A percentile compares a stretch with the other conserved stretches of the same genome.
phyloP scores from a whole-genome alignment of 192 early-diverging fungal genomes.

The Pilobolus umbonatus region DNA sequence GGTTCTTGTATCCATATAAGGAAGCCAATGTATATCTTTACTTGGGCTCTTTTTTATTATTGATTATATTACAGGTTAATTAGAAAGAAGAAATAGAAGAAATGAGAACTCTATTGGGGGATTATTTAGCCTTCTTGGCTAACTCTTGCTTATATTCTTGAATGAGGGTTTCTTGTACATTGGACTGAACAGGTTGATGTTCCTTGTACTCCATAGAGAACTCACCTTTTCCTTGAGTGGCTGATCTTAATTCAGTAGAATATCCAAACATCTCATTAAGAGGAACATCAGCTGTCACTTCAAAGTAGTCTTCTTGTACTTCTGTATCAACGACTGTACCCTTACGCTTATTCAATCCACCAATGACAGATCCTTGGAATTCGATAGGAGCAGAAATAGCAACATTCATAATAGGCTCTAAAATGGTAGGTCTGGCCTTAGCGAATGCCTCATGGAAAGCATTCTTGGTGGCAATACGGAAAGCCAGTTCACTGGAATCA shows the following conservation, averaged over 20 bases:
- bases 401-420: constrained; percentile 98
- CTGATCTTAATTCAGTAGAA: constrained; percentile 89
- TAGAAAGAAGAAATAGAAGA: no score
- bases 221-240: constrained; percentile 96
- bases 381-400: constrained; percentile 84
- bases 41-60: no score
- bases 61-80: no score
- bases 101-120: no score
- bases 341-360: constrained; percentile 94
- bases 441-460: constrained; percentile 90
- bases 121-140: constrained; percentile 11
- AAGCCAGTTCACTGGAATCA: constrained; percentile 95
- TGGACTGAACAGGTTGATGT: constrained; percentile 71
- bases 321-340: constrained; percentile 92
- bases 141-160: constrained; percentile 56
- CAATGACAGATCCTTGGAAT: constrained; percentile 90
- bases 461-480: constrained; percentile 79
- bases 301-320: constrained; percentile 88
- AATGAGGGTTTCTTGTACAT: constrained; percentile 83
- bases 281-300: constrained; percentile 81
- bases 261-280: constrained; percentile 99
- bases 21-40: no score
- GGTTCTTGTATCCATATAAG: no score
- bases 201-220: constrained; percentile 96
- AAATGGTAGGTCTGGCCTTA: constrained; percentile 74